A percentile compares a stretch with the other conserved stretches of the same genome.
These are phyloP conservation scores for Dictyophora rubrovolvata DNA, from an alignment of 768 basidiomycete species.

Conservation along the genomic window DNA sequence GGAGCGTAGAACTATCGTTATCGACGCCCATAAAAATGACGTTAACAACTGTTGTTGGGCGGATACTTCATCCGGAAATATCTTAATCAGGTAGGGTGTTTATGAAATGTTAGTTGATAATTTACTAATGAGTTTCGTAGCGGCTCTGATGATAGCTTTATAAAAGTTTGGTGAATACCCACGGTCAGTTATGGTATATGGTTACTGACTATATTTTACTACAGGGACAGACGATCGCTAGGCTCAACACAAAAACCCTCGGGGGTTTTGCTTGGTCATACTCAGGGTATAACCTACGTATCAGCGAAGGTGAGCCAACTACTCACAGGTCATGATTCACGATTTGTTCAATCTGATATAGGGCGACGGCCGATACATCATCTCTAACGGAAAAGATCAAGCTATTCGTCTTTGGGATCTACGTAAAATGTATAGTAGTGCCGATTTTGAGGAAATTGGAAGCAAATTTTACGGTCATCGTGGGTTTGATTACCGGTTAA, in stretches of 20 bases:
- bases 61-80: constrained; percentile 83
- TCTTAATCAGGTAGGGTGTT: constrained; percentile 44
- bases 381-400: constrained; percentile 96
- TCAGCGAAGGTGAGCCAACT: constrained; percentile 49
- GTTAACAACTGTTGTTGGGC: constrained; percentile 97
- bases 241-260: constrained; percentile 59
- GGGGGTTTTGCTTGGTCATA: constrained; percentile 90
- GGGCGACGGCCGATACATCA: constrained; percentile 90
- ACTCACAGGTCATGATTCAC: neutral
- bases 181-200: neutral
- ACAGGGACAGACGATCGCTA: constrained; percentile 44
- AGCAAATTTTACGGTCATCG: constrained; percentile 43
- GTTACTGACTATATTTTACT: neutral
- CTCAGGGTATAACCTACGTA: constrained; percentile 91
- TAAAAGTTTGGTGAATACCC: constrained; percentile 83
- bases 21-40: constrained; percentile 80
- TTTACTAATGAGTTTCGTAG: constrained; percentile 27
- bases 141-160: constrained; percentile 86
- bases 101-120: neutral
- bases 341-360: neutral
- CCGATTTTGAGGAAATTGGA: constrained; percentile 51
- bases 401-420: constrained; percentile 87
- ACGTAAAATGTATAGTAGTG: constrained; percentile 76
- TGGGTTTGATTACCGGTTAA: constrained; percentile 78
- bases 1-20: constrained; percentile 69